These are phyloP conservation scores for Brettanomyces sp. DNA, from an alignment of 805 yeast species.

Conservation along the genomic window DNA sequence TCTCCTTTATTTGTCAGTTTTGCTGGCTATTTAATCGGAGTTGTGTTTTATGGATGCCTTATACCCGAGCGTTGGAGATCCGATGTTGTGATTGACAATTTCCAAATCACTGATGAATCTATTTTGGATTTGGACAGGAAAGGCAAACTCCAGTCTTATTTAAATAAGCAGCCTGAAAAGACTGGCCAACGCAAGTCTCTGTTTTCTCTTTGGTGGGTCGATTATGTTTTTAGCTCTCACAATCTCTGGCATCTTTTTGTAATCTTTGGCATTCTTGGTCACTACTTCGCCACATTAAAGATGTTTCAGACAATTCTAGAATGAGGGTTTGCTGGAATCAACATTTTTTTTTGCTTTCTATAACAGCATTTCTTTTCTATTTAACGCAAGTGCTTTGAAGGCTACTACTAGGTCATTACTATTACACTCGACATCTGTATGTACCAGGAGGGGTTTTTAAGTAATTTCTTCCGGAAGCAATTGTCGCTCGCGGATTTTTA, in stretches of 20 bases:
- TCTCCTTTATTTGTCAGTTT: constrained; percentile 66
- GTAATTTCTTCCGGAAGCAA: too few relatives aligned
- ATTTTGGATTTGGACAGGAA: constrained; percentile 21
- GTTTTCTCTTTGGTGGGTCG: constrained; percentile 74
- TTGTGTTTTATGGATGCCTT: constrained; percentile 75
- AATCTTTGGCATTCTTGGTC: constrained; percentile 81
- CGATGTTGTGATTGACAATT: constrained; percentile 49
- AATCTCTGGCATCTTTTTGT: constrained; percentile 93
- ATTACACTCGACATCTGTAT: too few relatives aligned
- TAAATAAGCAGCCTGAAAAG: constrained; percentile 30
- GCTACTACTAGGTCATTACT: too few relatives aligned
- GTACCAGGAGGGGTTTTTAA: too few relatives aligned
- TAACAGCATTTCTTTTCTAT: not conserved
- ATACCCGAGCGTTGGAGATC: constrained; percentile 85
- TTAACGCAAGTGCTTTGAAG: too few relatives aligned
- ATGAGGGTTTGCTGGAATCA: not conserved
- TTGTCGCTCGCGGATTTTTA: not conserved
- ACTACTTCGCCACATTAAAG: constrained; percentile 67
- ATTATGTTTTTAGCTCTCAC: constrained; percentile 68
- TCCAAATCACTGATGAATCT: constrained; percentile 24
- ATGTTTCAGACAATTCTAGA: constrained; percentile 37
- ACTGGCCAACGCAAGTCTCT: constrained; percentile 28
- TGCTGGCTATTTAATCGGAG: constrained; percentile 72
- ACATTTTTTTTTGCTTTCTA: not conserved
- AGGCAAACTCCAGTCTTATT: constrained; percentile 26